These are phyloP conservation scores for Nicotiana benthamiana DNA, from an alignment of 257 asterid genomes.

Conservation along the genomic window DNA sequence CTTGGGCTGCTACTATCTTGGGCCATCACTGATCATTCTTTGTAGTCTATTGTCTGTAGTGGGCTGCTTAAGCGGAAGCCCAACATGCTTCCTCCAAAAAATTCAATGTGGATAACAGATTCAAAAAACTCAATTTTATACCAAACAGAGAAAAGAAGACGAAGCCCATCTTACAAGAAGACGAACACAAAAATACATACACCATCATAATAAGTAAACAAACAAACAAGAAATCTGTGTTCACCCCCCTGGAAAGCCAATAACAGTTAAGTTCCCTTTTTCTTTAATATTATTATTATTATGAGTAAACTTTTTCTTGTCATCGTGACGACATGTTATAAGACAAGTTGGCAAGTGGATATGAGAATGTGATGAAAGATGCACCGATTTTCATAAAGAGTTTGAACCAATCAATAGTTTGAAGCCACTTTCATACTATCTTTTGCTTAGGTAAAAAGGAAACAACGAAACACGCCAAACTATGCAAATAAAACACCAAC, in stretches of 20 bases:
- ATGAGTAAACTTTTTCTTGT: background rate
- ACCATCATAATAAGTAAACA: background rate
- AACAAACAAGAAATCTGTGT: background rate
- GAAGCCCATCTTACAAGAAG: background rate
- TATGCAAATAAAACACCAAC: background rate
- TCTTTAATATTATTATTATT: too few relatives aligned
- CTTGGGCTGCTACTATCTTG: too few relatives aligned
- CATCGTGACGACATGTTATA: background rate
- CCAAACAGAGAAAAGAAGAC: too few relatives aligned
- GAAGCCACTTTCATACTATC: background rate
- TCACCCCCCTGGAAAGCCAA: constrained; percentile 2
- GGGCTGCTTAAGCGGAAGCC: too few relatives aligned
- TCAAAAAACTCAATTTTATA: too few relatives aligned
- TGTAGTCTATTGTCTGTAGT: too few relatives aligned
- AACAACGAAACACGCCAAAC: background rate
- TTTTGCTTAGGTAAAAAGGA: background rate
- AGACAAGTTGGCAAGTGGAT: constrained; percentile 3
- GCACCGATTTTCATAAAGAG: background rate
- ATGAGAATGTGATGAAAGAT: background rate
- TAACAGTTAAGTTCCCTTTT: background rate
- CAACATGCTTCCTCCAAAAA: too few relatives aligned
- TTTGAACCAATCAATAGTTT: background rate
- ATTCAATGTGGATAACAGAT: too few relatives aligned
- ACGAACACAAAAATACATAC: background rate
- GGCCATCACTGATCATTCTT: too few relatives aligned